Evolutionary conservation across 768 basidiomycete genomes (phyloP).

Genomic region (Dioszegia hungarica): DNA sequence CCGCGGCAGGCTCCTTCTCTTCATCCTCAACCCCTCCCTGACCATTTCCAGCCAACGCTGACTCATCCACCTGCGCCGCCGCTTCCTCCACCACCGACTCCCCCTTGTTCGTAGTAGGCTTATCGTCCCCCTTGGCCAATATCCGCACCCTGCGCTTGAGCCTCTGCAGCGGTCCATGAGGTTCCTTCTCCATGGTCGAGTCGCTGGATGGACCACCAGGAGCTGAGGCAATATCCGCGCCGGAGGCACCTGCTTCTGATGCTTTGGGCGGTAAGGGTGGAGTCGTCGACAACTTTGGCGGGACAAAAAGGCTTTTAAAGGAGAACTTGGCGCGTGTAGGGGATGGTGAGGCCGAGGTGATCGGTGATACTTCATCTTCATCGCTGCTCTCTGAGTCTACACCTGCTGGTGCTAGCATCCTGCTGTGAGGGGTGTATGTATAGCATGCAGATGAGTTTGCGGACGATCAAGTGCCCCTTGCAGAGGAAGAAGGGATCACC

Average conservation of each 20-base stretch:
- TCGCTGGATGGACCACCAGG: not conserved
- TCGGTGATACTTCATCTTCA: slow-evolving; percentile 5
- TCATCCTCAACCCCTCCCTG: not conserved
- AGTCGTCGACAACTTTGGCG: not conserved
- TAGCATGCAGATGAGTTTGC: too few relatives aligned
- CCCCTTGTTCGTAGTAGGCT: not conserved
- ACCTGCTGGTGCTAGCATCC: slow-evolving; percentile 22
- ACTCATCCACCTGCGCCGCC: not conserved
- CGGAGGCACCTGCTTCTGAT: not conserved
- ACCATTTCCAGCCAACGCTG: not conserved
- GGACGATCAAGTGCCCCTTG: too few relatives aligned
- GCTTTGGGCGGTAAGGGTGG: not conserved
- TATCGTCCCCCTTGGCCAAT: slow-evolving; percentile 4
- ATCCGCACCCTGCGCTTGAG: slow-evolving; percentile 20
- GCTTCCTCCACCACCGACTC: not conserved
- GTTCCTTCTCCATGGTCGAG: not conserved
- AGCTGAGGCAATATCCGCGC: not conserved
- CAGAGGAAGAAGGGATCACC: too few relatives aligned
- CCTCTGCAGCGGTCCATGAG: not conserved
- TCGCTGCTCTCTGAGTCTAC: slow-evolving; percentile 15
- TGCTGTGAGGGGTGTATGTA: not conserved
- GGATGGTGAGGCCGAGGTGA: slow-evolving; percentile 1
- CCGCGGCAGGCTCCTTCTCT: slow-evolving; percentile 3
- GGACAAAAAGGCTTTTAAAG: slow-evolving; percentile 10
- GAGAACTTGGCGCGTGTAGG: slow-evolving; percentile 14